phyloP scores from a whole-genome alignment of 1,284 basidiomycete genomes.

The Sporisorium reilianum region DNA sequence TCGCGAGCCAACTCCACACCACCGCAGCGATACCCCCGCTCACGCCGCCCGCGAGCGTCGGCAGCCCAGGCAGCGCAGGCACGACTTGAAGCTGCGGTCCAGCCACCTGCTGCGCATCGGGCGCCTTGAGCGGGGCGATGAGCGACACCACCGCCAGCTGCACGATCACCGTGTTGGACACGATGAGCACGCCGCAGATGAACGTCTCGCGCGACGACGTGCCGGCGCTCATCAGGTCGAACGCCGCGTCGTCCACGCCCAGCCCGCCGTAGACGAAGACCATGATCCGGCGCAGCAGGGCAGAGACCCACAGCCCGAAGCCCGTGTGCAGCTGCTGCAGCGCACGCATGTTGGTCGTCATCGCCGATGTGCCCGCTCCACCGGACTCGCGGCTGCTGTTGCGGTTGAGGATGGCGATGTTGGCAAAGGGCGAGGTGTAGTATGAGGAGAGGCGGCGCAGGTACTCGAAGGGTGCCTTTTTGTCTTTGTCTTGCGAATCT shows the following conservation, averaged over 20 bases:
- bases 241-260: constrained; percentile 24
- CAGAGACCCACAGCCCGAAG: constrained; percentile 17
- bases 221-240: constrained; percentile 30
- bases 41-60: constrained; percentile 24
- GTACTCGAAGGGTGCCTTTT: background rate
- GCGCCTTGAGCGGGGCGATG: constrained; percentile 18
- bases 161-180: constrained; percentile 28
- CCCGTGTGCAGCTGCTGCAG: constrained; percentile 18
- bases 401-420: constrained; percentile 15
- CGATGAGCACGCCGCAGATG: constrained; percentile 31
- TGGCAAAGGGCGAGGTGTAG: constrained; percentile 4
- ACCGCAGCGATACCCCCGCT: constrained; percentile 14
- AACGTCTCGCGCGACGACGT: constrained; percentile 37
- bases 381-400: background rate
- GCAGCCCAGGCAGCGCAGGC: constrained; percentile 22
- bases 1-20: constrained; percentile 13
- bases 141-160: constrained; percentile 28
- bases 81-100: constrained; percentile 2
- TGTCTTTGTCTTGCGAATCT: background rate
- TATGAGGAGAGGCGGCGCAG: constrained; percentile 26
- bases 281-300: constrained; percentile 21
- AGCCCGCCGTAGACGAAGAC: constrained; percentile 19
- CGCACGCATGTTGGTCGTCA: constrained; percentile 7
- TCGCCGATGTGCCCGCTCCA: background rate
- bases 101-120: background rate